These are phyloP conservation scores for Fabrea salina DNA, from an alignment of 169 alveolate genomes.

Conservation along the genomic window DNA sequence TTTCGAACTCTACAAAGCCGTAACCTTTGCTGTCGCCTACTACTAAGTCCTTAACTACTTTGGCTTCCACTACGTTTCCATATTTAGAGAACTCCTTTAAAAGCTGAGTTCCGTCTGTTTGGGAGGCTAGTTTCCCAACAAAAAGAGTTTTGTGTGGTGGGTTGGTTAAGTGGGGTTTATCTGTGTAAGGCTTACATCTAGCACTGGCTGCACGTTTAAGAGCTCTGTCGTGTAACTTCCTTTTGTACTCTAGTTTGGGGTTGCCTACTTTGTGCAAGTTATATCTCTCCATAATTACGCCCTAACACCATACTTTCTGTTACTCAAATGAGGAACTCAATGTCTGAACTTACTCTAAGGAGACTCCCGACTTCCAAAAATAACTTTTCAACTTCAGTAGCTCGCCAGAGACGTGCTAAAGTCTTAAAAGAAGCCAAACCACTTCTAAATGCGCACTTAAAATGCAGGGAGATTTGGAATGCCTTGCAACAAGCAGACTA, in stretches of 20 bases:
- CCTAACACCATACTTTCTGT: too few species aligned
- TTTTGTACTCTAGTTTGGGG: background rate
- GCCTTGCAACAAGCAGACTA: slow-evolving; percentile 46
- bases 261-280: background rate
- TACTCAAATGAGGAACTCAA: too few species aligned
- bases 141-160: background rate
- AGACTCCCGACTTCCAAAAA: background rate
- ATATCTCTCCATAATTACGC: background rate
- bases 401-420: background rate
- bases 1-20: background rate
- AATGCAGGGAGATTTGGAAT: slow-evolving; percentile 39
- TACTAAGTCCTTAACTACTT: background rate
- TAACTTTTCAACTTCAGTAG: slow-evolving; percentile 14
- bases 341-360: too few species aligned
- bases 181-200: background rate
- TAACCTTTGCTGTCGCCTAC: background rate
- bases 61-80: background rate
- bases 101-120: background rate
- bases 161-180: background rate
- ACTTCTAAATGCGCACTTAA: slow-evolving; percentile 7
- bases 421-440: slow-evolving; percentile 33
- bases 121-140: background rate
- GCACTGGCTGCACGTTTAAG: background rate
- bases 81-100: background rate
- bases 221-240: background rate